Conservation (phyloP, 345 rosid genomes). For the Chamaenerion angustifolium region DNA sequence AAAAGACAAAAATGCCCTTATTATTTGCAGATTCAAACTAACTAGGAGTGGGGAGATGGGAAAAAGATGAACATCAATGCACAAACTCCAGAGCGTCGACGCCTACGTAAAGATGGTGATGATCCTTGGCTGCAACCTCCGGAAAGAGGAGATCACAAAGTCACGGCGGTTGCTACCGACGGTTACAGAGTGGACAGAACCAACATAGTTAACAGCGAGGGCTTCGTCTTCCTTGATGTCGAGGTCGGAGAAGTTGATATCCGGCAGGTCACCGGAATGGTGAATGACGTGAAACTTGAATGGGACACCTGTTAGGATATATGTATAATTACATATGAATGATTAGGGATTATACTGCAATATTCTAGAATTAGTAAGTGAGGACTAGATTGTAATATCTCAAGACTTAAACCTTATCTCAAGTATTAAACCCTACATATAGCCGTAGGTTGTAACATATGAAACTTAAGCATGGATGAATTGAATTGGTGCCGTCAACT, state of each 20-base stretch:
- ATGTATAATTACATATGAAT: conserved; percentile 96
- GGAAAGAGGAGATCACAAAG: conserved; percentile 40
- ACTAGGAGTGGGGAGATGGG: no score
- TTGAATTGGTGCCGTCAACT: no score
- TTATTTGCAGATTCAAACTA: no score
- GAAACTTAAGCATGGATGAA: no score
- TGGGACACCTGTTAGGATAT: no score
- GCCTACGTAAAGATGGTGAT: conserved; percentile 55
- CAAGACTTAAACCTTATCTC: no score
- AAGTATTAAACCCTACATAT: no score
- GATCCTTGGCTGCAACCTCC: conserved; percentile 52
- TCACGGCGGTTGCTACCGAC: conserved; percentile 42
- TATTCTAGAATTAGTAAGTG: no score
- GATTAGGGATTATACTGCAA: conserved; percentile 49
- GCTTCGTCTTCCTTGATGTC: conserved; percentile 57
- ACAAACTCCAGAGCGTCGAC: conserved; percentile 52
- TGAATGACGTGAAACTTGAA: conserved; percentile 68
- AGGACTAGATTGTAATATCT: no score
- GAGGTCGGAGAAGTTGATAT: conserved; percentile 40
- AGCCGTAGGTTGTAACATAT: no score
- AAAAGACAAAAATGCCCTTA: no score
- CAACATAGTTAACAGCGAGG: conserved; percentile 62
- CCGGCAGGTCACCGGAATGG: conserved; percentile 55
- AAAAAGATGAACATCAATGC: no score
- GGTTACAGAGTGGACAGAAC: conserved; percentile 45